phyloP scores from a whole-genome alignment of 2,329 filamentous ascomycete species.

The Blumeria graminis region DNA sequence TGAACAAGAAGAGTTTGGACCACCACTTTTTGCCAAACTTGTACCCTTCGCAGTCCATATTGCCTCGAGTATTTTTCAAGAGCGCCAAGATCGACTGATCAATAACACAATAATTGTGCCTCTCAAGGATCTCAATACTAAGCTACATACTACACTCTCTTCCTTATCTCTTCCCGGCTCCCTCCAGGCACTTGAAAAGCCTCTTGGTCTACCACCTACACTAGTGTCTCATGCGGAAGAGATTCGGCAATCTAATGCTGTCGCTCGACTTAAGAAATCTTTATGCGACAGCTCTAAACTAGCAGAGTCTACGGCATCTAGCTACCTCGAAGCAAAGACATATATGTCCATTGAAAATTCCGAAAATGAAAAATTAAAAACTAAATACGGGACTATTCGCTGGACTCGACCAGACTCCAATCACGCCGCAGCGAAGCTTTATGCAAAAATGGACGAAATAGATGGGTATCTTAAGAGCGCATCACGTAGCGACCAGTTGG shows the following conservation, averaged over 20 bases:
- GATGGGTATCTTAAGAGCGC: slow-evolving; percentile 64
- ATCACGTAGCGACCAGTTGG: slow-evolving; percentile 36
- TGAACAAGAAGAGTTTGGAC: slow-evolving; percentile 57
- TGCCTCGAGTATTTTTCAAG: slow-evolving; percentile 84
- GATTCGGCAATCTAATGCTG: slow-evolving; percentile 69
- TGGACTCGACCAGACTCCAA: slow-evolving; percentile 53
- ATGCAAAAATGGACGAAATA: slow-evolving; percentile 33
- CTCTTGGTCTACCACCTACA: slow-evolving; percentile 65
- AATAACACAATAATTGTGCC: slow-evolving; percentile 72
- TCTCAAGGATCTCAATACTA: slow-evolving; percentile 56
- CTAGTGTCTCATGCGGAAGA: slow-evolving; percentile 82
- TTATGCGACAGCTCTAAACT: slow-evolving; percentile 80
- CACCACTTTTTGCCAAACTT: slow-evolving; percentile 67
- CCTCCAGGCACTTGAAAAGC: slow-evolving; percentile 83
- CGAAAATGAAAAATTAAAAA: slow-evolving; percentile 54
- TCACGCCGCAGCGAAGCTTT: slow-evolving; percentile 29
- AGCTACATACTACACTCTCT: slow-evolving; percentile 54
- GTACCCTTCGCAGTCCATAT: slow-evolving; percentile 92
- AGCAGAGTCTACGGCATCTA: slow-evolving; percentile 50
- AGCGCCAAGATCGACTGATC: slow-evolving; percentile 70
- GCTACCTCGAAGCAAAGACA: slow-evolving; percentile 65
- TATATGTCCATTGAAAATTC: slow-evolving; percentile 56
- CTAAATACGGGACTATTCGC: slow-evolving; percentile 64
- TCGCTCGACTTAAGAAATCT: slow-evolving; percentile 51
- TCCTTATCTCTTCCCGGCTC: slow-evolving; percentile 79